Conservation (phyloP, 441 rosid species). For the Dalechampia spathulata region DNA sequence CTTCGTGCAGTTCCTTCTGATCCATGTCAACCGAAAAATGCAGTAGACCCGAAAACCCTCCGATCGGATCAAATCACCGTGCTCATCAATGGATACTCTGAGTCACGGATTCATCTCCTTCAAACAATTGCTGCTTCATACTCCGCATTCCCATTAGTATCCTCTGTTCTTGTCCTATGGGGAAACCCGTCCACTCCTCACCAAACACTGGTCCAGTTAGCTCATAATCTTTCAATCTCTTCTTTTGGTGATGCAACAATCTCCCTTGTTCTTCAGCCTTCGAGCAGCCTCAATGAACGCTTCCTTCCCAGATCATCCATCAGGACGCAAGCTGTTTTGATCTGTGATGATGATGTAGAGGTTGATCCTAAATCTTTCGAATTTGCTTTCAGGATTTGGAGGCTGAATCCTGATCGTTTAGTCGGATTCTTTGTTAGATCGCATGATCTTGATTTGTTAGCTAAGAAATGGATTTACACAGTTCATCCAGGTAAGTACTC, state of each 20-base stretch:
- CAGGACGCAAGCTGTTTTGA: conserved; percentile 54
- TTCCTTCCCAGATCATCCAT: conserved; percentile 61
- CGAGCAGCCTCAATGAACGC: conserved; percentile 72
- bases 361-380: conserved; percentile 56
- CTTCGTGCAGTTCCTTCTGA: conserved; percentile 22
- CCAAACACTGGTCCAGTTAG: conserved; percentile 37
- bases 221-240: conserved; percentile 43
- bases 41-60: conserved; percentile 27
- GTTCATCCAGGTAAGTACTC: conserved; percentile 79
- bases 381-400: conserved; percentile 75
- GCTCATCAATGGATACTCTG: conserved; percentile 81
- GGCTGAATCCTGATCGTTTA: conserved; percentile 49
- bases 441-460: conserved; percentile 53
- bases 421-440: conserved; percentile 73
- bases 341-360: conserved; percentile 88
- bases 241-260: conserved; percentile 54
- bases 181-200: conserved; percentile 65
- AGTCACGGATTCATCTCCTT: conserved; percentile 68
- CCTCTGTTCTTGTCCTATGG: conserved; percentile 69
- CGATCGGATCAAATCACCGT: conserved; percentile 74
- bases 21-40: conserved; percentile 35
- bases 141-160: conserved; percentile 52
- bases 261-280: conserved; percentile 49
- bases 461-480: conserved; percentile 79
- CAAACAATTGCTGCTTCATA: conserved; percentile 59